phyloP scores from a whole-genome alignment of 2,329 filamentous ascomycete genomes.

The Colletotrichum sp. region DNA sequence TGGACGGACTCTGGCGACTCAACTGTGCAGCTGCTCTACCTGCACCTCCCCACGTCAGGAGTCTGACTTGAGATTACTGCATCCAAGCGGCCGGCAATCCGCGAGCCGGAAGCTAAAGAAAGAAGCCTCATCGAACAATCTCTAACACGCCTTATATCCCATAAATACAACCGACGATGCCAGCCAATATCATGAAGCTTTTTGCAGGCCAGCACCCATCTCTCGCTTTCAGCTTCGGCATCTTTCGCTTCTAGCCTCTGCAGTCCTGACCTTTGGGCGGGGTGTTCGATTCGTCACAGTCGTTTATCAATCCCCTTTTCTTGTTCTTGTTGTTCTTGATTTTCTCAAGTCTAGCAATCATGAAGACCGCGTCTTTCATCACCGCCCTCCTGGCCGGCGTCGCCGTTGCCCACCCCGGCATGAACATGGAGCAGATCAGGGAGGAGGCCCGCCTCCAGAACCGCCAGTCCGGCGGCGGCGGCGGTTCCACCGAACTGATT shows the following conservation, averaged over 20 bases:
- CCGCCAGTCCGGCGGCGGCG: constrained; percentile 9
- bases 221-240: constrained; percentile 9
- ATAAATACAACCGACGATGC: constrained; percentile 4
- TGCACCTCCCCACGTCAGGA: background rate
- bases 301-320: background rate
- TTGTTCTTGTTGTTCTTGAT: background rate
- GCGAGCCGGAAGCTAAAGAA: constrained; percentile 21
- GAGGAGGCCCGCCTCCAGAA: constrained; percentile 18
- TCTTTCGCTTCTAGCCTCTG: constrained; percentile 8
- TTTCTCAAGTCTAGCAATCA: background rate
- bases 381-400: background rate
- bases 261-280: constrained; percentile 9
- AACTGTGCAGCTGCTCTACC: background rate
- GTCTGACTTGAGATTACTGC: background rate
- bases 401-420: constrained; percentile 25
- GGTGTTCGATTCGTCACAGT: constrained; percentile 9
- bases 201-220: background rate
- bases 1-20: constrained; percentile 17
- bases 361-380: constrained; percentile 14
- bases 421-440: constrained; percentile 28
- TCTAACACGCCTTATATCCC: background rate
- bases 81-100: constrained; percentile 19
- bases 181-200: background rate
- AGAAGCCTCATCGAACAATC: constrained; percentile 19
- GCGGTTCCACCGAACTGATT: constrained; percentile 29